Percentiles rank a stretch among this genome's conserved stretches.
Conservation (phyloP, 2,329 filamentous ascomycete genomes). For the Plenodomus biglobosus region DNA sequence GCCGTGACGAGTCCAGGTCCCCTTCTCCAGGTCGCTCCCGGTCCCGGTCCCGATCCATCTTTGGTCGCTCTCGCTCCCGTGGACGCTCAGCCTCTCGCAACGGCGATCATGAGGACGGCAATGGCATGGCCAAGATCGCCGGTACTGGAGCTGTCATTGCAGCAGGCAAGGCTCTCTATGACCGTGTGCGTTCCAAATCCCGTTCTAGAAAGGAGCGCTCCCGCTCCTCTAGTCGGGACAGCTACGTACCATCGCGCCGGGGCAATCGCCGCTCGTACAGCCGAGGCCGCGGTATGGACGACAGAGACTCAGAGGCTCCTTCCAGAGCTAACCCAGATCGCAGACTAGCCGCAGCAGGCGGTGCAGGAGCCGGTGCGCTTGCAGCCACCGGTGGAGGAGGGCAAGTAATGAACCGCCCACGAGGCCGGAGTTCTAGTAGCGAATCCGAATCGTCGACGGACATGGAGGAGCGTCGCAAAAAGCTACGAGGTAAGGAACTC, state of each 20-base stretch:
- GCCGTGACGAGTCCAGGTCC: conserved; percentile 46
- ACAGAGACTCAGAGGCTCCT: conserved; percentile 44
- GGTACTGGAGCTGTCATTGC: conserved; percentile 54
- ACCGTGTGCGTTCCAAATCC: conserved; percentile 58
- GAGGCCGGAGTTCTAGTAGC: conserved; percentile 21
- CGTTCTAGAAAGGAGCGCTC: conserved; percentile 49
- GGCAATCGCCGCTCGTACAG: conserved; percentile 46
- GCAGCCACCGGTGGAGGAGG: conserved; percentile 25
- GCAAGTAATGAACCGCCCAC: neutral
- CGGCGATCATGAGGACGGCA: conserved; percentile 50
- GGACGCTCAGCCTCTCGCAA: conserved; percentile 48
- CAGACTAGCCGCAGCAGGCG: conserved; percentile 41
- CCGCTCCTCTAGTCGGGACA: conserved; percentile 50
- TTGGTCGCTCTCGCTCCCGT: conserved; percentile 48
- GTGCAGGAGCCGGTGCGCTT: conserved; percentile 42
- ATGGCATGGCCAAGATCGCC: conserved; percentile 52
- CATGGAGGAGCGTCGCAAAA: conserved; percentile 64
- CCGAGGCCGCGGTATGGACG: conserved; percentile 48
- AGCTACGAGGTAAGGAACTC: conserved; percentile 67
- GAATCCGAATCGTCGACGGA: conserved; percentile 60
- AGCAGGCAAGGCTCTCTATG: conserved; percentile 56
- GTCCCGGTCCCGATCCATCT: conserved; percentile 54
- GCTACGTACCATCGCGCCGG: conserved; percentile 54
- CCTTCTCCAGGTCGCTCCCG: conserved; percentile 65
- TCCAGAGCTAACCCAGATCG: conserved; percentile 42